phyloP scores from a whole-genome alignment of 768 basidiomycete genomes.

The Suillus bovinus region DNA sequence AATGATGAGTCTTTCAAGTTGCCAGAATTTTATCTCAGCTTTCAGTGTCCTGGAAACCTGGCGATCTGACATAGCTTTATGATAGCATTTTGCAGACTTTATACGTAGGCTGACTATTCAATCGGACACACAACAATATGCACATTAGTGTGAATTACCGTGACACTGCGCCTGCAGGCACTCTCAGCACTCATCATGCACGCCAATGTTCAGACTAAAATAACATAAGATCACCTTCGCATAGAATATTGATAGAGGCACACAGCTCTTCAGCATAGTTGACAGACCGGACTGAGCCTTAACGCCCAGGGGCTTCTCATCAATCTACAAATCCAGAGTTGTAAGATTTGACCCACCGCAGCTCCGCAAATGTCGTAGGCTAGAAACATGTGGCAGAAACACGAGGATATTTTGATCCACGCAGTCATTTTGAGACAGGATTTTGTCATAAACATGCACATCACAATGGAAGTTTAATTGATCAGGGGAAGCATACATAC shows the following conservation, averaged over 20 bases:
- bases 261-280: background rate
- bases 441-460: conserved; percentile 32
- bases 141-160: no score
- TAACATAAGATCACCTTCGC: background rate
- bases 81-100: no score
- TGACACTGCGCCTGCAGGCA: background rate
- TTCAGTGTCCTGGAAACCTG: no score
- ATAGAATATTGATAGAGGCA: background rate
- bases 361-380: background rate
- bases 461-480: conserved; percentile 35
- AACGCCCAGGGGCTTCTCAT: background rate
- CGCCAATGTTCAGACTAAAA: background rate
- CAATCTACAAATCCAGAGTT: background rate
- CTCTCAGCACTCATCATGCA: background rate
- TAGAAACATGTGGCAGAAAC: conserved; percentile 1
- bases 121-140: no score
- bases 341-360: background rate
- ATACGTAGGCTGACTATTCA: no score
- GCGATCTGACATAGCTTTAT: no score
- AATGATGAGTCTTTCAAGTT: no score
- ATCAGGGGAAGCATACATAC: conserved; percentile 24
- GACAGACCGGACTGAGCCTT: background rate
- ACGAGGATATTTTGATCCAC: conserved; percentile 6
- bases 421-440: background rate
- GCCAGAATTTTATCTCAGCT: no score